These are phyloP conservation scores for Suillus weaverae DNA, from an alignment of 768 basidiomycete species.

Conservation along the genomic window DNA sequence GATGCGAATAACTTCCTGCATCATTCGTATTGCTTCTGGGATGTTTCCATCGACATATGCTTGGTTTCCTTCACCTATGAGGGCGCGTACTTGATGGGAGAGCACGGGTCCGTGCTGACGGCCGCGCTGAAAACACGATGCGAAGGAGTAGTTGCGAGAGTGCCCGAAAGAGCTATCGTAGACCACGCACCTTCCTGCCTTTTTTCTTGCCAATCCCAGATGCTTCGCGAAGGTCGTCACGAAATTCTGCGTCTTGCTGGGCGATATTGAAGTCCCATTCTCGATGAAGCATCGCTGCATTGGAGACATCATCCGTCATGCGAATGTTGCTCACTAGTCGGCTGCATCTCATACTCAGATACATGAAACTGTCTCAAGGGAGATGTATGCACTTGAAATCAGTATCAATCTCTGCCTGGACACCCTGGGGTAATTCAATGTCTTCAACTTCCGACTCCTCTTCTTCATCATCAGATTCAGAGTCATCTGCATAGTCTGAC, in stretches of 20 bases:
- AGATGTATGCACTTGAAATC: constrained; percentile 52
- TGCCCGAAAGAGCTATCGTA: neutral
- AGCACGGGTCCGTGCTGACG: constrained; percentile 57
- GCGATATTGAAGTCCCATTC: constrained; percentile 77
- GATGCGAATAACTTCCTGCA: constrained; percentile 91
- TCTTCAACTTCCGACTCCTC: constrained; percentile 20
- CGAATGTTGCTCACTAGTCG: constrained; percentile 70
- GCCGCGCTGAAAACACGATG: constrained; percentile 27
- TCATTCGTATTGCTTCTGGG: constrained; percentile 68
- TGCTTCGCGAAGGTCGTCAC: constrained; percentile 70
- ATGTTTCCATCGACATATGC: constrained; percentile 76
- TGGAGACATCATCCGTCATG: constrained; percentile 45
- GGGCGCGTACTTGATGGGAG: constrained; percentile 66
- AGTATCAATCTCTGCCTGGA: constrained; percentile 44
- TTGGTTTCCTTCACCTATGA: constrained; percentile 86
- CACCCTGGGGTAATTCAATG: constrained; percentile 39
- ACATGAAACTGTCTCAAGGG: neutral
- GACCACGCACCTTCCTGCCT: constrained; percentile 44
- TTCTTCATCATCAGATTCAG: constrained; percentile 1
- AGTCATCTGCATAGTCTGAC: constrained; percentile 11
- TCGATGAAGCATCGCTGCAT: constrained; percentile 50
- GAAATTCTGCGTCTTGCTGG: constrained; percentile 67
- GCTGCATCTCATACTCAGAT: constrained; percentile 33
- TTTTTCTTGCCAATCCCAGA: constrained; percentile 64
- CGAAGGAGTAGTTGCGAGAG: neutral